Percentiles rank a stretch among this genome's conserved stretches.
Evolutionary conservation across 2,329 filamentous ascomycete genomes (phyloP).

Genomic region (Dactylonectria macrodidyma): DNA sequence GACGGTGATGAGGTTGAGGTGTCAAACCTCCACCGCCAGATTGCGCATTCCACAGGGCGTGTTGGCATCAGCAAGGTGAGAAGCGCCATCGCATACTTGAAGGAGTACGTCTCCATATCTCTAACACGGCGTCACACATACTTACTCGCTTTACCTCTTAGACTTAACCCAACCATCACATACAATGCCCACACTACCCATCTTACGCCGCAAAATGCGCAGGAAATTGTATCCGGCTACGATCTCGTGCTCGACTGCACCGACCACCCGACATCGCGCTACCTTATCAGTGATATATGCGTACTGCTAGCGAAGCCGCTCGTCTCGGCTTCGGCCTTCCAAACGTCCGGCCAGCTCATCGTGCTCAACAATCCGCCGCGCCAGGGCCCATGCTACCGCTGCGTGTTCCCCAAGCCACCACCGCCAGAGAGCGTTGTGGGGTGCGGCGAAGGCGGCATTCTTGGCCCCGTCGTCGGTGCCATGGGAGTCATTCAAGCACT

Average conservation of each 20-base stretch:
- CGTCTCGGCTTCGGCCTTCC: constrained; percentile 90
- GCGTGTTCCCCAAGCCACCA: constrained; percentile 90
- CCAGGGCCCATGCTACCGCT: constrained; percentile 89
- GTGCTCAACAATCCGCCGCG: constrained; percentile 88
- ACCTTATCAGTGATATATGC: constrained; percentile 92
- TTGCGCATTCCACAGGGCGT: constrained; percentile 80
- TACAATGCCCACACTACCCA: constrained; percentile 76
- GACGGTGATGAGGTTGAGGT: constrained; percentile 91
- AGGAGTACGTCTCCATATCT: constrained; percentile 59
- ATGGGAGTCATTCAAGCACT: constrained; percentile 96
- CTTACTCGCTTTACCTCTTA: constrained; percentile 49
- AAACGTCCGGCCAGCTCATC: constrained; percentile 91
- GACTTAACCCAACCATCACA: constrained; percentile 79
- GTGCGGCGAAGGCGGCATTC: constrained; percentile 92
- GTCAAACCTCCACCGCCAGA: constrained; percentile 94
- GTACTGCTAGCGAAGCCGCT: constrained; percentile 85
- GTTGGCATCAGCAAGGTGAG: constrained; percentile 86
- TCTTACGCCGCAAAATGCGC: constrained; percentile 78
- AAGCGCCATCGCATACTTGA: constrained; percentile 76
- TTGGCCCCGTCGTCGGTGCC: constrained; percentile 91
- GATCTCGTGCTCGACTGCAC: constrained; percentile 95
- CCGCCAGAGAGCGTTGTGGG: constrained; percentile 86
- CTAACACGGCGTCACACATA: neutral
- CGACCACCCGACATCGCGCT: constrained; percentile 91
- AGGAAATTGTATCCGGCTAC: constrained; percentile 77